Base-by-base conservation (phyloP, 2,329 filamentous ascomycete genomes). In the Botrytis porri region DNA sequence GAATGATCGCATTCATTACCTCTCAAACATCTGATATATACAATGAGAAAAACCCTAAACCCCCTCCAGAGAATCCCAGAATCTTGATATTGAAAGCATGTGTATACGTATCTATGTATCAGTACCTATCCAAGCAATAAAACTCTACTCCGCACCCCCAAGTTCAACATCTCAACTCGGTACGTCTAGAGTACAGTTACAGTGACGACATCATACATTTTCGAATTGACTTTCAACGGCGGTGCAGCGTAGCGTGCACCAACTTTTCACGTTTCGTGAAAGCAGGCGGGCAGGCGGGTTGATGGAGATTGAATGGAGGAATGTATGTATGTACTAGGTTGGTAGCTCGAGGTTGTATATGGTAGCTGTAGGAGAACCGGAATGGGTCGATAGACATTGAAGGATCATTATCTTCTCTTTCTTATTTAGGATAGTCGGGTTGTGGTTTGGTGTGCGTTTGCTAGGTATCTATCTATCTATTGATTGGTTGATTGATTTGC, bases 171-270 rank as follows among this genome's bases (percentile, higher is more conserved):
- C 32, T 35, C 25, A 8, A 5, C 29, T 48, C 41, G 18, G 48
- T 48, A 45, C 20, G 63, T 29, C n/a, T n/a, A n/a, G n/a, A n/a
- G n/a, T n/a, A n/a, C n/a, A n/a, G n/a, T n/a, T n/a, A 66, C 64
- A 20, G 64, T 66, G 48, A 67, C 64, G 64, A 57, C 64, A 67
- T 67, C 1, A 41, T 41, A 67, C 64, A 18, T 57, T n/a, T 54
- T 39, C 29, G 4, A 22, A 14, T 39, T 48, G 32, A 12, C 14
- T 54, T 54, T 29, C 51, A 66, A 54, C 45, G 64, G 45, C 37
- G 32, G 51, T 54, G 51, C 51, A 54, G 12, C 51, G 12, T 20
- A 54, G 12, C 51, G 12, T 20, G 18, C 32, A 61, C 25, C 45
- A n/a, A 12, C 25, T 51, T 51, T 51, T 51, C 48, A 51, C 48